Evolutionary conservation across 345 rosid species (phyloP).

Genomic region (Aquilaria malaccensis): DNA sequence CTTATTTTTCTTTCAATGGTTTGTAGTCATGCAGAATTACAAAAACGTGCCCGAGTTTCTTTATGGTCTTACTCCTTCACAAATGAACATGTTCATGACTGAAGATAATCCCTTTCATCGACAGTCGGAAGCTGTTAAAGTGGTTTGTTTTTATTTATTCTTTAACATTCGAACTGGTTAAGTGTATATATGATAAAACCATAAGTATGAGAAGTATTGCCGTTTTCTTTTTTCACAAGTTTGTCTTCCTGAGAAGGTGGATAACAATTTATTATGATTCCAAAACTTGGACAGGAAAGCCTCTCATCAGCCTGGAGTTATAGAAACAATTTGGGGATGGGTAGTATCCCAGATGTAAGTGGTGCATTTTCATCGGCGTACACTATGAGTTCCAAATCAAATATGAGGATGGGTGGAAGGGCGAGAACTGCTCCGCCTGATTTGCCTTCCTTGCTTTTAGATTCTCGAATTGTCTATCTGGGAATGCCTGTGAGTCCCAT

Average conservation of each 20-base stretch:
- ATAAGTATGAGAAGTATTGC: too few species aligned
- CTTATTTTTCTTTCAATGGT: constrained; percentile 1
- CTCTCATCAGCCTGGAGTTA: constrained; percentile 61
- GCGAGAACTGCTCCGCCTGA: constrained; percentile 75
- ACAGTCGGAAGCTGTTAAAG: constrained; percentile 62
- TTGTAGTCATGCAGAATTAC: constrained; percentile 74
- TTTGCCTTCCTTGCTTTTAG: constrained; percentile 86
- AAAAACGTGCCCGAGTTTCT: constrained; percentile 66
- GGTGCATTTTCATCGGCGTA: constrained; percentile 42
- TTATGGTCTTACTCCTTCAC: constrained; percentile 79
- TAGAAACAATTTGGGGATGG: constrained; percentile 59
- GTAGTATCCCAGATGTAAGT: constrained; percentile 39
- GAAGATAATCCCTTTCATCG: constrained; percentile 62
- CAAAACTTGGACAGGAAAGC: constrained; percentile 45
- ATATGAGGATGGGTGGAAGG: constrained; percentile 52
- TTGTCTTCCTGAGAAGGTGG: too few species aligned
- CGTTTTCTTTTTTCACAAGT: too few species aligned
- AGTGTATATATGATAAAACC: not conserved
- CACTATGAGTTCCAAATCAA: constrained; percentile 64
- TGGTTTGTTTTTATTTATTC: constrained; percentile 34
- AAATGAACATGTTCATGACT: constrained; percentile 89
- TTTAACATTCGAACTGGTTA: constrained; percentile 4
- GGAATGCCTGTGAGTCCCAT: constrained; percentile 80
- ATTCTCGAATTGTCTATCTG: constrained; percentile 73
- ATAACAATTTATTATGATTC: constrained; percentile 2